phyloP scores from a whole-genome alignment of 2,329 filamentous ascomycete genomes.

The Helicocarpus griseus region DNA sequence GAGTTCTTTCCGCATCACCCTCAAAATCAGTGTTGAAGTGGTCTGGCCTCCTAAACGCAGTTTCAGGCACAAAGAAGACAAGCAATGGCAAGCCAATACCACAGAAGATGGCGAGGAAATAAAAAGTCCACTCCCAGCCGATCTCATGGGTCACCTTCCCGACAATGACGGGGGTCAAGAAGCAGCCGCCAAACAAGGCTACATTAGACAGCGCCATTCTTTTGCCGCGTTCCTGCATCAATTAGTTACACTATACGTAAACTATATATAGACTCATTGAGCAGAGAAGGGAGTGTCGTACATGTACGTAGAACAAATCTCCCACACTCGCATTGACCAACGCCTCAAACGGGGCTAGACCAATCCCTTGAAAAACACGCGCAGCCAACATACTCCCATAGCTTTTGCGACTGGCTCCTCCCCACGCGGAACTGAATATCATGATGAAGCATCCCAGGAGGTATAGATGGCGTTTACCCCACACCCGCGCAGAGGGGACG shows the following conservation, averaged over 20 bases:
- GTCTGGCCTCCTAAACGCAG: constrained; percentile 59
- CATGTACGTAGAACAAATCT: constrained; percentile 83
- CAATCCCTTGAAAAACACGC: constrained; percentile 76
- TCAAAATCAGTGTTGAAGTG: constrained; percentile 60
- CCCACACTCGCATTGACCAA: constrained; percentile 82
- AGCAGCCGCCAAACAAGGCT: constrained; percentile 60
- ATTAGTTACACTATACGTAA: neutral
- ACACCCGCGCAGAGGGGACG: constrained; percentile 78
- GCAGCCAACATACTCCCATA: constrained; percentile 68
- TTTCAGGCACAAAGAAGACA: constrained; percentile 76
- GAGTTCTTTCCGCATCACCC: constrained; percentile 21
- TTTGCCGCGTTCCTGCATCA: constrained; percentile 57
- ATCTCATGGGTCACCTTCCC: constrained; percentile 71
- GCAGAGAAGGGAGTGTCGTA: constrained; percentile 32
- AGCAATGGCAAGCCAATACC: constrained; percentile 60
- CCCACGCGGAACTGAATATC: constrained; percentile 68
- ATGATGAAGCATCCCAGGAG: constrained; percentile 66
- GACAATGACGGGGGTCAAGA: constrained; percentile 78
- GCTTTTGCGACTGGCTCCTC: constrained; percentile 54
- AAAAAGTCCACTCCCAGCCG: constrained; percentile 83
- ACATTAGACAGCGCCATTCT: constrained; percentile 76
- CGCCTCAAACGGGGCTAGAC: constrained; percentile 79
- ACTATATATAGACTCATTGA: neutral
- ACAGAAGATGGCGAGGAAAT: constrained; percentile 77
- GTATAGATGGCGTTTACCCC: constrained; percentile 87